Base-by-base conservation (phyloP, 805 yeast genomes). In the Monosporozyma unispora region DNA sequence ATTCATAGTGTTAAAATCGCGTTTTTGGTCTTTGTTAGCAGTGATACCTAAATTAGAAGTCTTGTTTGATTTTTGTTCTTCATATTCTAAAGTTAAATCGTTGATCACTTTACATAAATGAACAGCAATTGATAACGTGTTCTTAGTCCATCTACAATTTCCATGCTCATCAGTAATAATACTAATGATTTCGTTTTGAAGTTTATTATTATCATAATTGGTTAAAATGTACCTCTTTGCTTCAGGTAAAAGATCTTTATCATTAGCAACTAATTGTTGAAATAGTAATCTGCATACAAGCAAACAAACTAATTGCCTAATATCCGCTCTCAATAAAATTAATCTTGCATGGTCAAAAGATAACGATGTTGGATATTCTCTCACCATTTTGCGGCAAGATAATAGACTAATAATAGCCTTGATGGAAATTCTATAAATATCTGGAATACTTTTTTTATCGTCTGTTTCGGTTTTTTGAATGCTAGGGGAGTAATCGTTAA, bases 111-210 rank as follows among this genome's bases (percentile, higher is more conserved):
- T 65, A 48, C 66, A 57, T 6, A 63, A 52, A 42, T 63, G 95
- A 52, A 87, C 73, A 4, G 91, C 78, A 53, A 88, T 78, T 14
- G 84, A 73, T 54, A 80, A 76, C 23, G 87, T 78, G 64, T 87
- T 87, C 60, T 87, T 78, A 0, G 96, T 87, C 96, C 96, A 87
- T 69, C 89, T 87, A 51, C 87, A 80, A 63, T 85, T 86, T 1
- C 95, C 96, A 58, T 82, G 84, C 51, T 84, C 87, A 66, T 87
- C 95, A 31, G 88, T 79, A 16, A 87, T 87, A 44, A 87, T 84
- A 29, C 90, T 84, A 48, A 85, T 69, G 40, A 88, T 78, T 58
- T 87, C 91, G 47, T 73, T 80, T 64, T 84, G 87, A 49, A 87
- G 71, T 46, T 66, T 70, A 48, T 69, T 64, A 50, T 76, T 61